Percentiles rank a stretch among this genome's conserved stretches.
Evolutionary conservation across 345 rosid species (phyloP).

Genomic region (Citrus australasica): DNA sequence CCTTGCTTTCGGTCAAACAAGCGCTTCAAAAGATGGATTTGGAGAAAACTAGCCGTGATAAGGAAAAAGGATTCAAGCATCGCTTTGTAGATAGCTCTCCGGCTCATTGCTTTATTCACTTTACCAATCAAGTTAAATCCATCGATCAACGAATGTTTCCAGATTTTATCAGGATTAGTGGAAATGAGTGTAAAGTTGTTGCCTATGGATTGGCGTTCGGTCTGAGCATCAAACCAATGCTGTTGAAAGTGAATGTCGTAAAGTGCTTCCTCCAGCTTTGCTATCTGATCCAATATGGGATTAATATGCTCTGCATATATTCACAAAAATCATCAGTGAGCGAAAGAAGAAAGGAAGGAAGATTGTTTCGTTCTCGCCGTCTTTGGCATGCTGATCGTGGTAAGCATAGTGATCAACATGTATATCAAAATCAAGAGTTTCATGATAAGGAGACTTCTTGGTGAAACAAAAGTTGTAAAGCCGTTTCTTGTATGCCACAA

Average conservation of each 20-base stretch:
- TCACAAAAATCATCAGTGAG: background rate
- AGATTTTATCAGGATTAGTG: too few relatives aligned
- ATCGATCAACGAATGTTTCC: background rate
- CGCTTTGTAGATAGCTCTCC: slow-evolving; percentile 67
- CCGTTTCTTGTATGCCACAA: slow-evolving; percentile 56
- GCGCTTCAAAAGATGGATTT: slow-evolving; percentile 55
- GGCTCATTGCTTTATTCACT: slow-evolving; percentile 68
- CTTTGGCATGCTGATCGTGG: slow-evolving; percentile 68
- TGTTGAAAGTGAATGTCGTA: slow-evolving; percentile 74
- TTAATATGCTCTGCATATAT: slow-evolving; percentile 53
- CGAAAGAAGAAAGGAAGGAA: too few relatives aligned
- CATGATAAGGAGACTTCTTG: slow-evolving; percentile 72
- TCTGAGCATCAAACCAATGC: slow-evolving; percentile 83
- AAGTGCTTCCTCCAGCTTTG: slow-evolving; percentile 63
- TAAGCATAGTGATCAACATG: slow-evolving; percentile 56
- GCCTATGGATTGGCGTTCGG: slow-evolving; percentile 66
- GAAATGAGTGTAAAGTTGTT: slow-evolving; percentile 1
- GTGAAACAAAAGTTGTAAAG: slow-evolving; percentile 65
- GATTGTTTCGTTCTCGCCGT: slow-evolving; percentile 32
- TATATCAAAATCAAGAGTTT: slow-evolving; percentile 67
- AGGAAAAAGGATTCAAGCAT: slow-evolving; percentile 58
- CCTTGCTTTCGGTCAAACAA: slow-evolving; percentile 54
- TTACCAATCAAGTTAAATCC: slow-evolving; percentile 7
- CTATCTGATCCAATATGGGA: slow-evolving; percentile 60
- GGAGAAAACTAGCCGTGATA: slow-evolving; percentile 55